Evolutionary conservation across 352 stramenopile genomes (phyloP).

Genomic region (Pythium aristosporum): DNA sequence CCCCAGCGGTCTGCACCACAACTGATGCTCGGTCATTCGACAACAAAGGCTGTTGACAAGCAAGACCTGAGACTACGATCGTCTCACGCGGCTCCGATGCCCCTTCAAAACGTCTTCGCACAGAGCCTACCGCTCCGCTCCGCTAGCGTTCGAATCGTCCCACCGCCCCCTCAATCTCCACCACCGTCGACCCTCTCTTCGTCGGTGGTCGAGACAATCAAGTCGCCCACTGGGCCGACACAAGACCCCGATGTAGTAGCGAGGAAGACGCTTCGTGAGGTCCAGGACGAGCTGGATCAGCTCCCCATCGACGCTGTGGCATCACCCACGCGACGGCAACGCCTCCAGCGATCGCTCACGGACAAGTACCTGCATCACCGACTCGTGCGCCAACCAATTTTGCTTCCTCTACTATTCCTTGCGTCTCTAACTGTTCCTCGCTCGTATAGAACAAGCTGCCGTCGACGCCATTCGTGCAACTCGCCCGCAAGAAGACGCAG

Average conservation of each 20-base stretch:
- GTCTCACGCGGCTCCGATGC: not conserved
- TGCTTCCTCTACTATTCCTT: not conserved
- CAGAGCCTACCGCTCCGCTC: constrained; percentile 8
- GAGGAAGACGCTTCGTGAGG: constrained; percentile 36
- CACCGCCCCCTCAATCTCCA: not conserved
- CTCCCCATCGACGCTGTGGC: constrained; percentile 8
- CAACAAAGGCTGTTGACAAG: not conserved
- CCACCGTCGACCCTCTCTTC: no score
- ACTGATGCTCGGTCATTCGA: not conserved
- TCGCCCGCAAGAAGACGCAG: constrained; percentile 41
- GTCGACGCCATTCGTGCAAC: constrained; percentile 49
- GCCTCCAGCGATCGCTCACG: constrained; percentile 23
- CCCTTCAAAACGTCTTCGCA: constrained; percentile 19
- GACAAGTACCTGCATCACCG: constrained; percentile 41
- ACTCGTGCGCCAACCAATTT: constrained; percentile 28
- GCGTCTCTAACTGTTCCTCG: not conserved
- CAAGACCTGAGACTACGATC: not conserved
- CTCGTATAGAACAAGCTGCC: constrained; percentile 38
- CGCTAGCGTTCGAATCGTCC: not conserved
- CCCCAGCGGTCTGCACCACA: constrained; percentile 3
- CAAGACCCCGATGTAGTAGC: constrained; percentile 39
- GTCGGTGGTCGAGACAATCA: not conserved
- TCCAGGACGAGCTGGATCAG: constrained; percentile 46
- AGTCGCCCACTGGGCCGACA: not conserved
- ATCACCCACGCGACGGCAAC: not conserved